phyloP scores from a whole-genome alignment of 345 rosid species.

The Carallia brachiata region DNA sequence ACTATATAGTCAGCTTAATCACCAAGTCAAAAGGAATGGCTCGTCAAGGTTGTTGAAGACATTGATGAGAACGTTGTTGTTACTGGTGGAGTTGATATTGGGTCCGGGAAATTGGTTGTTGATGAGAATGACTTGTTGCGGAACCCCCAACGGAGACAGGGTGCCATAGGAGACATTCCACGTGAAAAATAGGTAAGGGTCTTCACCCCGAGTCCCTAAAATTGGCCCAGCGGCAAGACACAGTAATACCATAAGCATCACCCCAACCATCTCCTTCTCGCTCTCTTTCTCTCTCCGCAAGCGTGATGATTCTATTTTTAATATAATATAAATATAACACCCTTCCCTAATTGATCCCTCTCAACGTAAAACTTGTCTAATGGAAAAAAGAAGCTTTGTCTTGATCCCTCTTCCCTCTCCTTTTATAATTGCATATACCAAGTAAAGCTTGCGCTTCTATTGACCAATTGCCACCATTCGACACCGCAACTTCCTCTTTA shows the following conservation, averaged over 20 bases:
- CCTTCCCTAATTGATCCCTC: too few species aligned
- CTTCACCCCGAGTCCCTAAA: background rate
- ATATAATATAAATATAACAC: too few species aligned
- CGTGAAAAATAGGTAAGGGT: background rate
- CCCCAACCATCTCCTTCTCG: background rate
- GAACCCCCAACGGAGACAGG: background rate
- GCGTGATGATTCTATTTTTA: too few species aligned
- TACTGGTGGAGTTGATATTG: slow-evolving; percentile 26
- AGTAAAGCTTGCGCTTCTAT: too few species aligned
- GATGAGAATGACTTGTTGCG: slow-evolving; percentile 1
- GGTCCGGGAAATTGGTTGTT: slow-evolving; percentile 2
- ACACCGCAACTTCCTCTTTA: too few species aligned
- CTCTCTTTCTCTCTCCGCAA: too few species aligned
- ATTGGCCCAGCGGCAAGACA: background rate
- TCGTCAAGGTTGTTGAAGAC: slow-evolving; percentile 25
- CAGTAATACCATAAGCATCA: background rate
- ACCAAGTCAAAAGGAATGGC: slow-evolving; percentile 1
- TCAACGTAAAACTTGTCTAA: too few species aligned
- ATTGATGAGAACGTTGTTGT: slow-evolving; percentile 26
- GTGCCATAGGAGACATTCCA: slow-evolving; percentile 5
- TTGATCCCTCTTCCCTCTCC: too few species aligned
- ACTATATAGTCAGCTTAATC: too few species aligned
- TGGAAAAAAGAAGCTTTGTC: too few species aligned
- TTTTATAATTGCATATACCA: too few species aligned
- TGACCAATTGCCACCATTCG: too few species aligned